Base-by-base conservation (phyloP, 768 basidiomycete species). In the Agaricus subrufescens region DNA sequence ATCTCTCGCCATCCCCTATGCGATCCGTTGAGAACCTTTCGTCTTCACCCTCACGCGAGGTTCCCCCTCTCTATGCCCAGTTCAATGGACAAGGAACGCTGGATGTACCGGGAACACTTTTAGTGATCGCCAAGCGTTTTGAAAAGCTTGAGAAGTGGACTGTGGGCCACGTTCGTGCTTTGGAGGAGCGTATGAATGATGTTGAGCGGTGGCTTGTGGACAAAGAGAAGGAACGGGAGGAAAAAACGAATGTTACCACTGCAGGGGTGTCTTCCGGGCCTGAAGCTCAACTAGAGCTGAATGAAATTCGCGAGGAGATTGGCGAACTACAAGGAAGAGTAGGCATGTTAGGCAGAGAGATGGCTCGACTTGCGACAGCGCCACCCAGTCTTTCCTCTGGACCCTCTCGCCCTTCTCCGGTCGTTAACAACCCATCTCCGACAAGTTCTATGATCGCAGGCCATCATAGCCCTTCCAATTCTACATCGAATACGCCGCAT, bases 91-190 rank as follows among this genome's bases (percentile, higher is more conserved):
- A 86, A 47, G 91, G 91, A 2, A 80, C 83, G 2, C 71, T 94
- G 3, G 92, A 94, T 63, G 74, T 92, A 8, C 80, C 85, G 10
- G 84, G 79, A 1, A 93, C 91, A 0, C 73, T 94, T 4, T 71
- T 94, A 25, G 79, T 81, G 10, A 83, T 94, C 43, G 88, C 89
- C 11, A 82, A 80, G 56, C 83, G 91, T 23, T 93, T 94, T 57
- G 91, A 94, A 68, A 94, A 94, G 66, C 78, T 94, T 11, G 91
- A 94, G 66, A 87, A 87, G 60, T 94, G 91, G 91, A 87, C 91
- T 0, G 89, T 94, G 2, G 84, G 89, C 5, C 91, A 94, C 62
- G 90, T 92, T 2, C 84, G 91, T 52, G 91, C 91, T 1, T 72
- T 94, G n/a, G 91, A 94, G 61, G 91, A 93, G 19, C 81, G 91